phyloP scores from a whole-genome alignment of 352 stramenopile species.

The Globisporangium paroecandrum region DNA sequence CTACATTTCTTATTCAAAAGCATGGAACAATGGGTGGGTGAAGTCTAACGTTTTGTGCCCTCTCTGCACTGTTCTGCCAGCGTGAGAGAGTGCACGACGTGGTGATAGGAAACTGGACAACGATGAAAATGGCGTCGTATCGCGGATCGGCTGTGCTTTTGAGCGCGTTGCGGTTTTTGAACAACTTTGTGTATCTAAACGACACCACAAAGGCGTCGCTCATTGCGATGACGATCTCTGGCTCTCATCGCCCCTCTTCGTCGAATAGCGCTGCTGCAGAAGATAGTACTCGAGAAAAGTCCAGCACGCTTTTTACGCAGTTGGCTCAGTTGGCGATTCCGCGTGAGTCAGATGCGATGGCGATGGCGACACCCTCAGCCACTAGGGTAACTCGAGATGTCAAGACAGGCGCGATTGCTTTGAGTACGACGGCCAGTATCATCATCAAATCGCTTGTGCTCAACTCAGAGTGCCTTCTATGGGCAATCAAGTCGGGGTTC shows the following conservation, averaged over 20 bases:
- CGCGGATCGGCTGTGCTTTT: conserved; percentile 41
- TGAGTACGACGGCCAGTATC: conserved; percentile 35
- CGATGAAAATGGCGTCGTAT: conserved; percentile 43
- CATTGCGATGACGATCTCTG: conserved; percentile 16
- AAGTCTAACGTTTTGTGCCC: background rate
- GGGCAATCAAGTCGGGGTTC: conserved; percentile 39
- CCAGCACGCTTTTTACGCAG: conserved; percentile 16
- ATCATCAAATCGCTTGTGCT: conserved; percentile 46
- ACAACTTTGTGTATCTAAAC: conserved; percentile 46
- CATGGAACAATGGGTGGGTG: background rate
- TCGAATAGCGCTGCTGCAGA: background rate
- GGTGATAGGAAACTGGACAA: conserved; percentile 52
- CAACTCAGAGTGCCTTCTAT: conserved; percentile 46
- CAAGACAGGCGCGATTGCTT: background rate
- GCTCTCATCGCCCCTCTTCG: background rate
- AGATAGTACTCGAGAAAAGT: background rate
- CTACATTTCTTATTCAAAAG: background rate
- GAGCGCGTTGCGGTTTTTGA: conserved; percentile 39
- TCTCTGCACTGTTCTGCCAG: conserved; percentile 12
- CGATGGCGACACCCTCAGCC: background rate
- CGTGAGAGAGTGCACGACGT: conserved; percentile 32
- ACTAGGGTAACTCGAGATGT: background rate
- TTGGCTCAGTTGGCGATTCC: conserved; percentile 15
- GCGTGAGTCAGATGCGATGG: background rate
- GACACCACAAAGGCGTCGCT: conserved; percentile 36